Conservation (phyloP, 1,284 basidiomycete genomes). For the Mycosarcoma maydis region DNA sequence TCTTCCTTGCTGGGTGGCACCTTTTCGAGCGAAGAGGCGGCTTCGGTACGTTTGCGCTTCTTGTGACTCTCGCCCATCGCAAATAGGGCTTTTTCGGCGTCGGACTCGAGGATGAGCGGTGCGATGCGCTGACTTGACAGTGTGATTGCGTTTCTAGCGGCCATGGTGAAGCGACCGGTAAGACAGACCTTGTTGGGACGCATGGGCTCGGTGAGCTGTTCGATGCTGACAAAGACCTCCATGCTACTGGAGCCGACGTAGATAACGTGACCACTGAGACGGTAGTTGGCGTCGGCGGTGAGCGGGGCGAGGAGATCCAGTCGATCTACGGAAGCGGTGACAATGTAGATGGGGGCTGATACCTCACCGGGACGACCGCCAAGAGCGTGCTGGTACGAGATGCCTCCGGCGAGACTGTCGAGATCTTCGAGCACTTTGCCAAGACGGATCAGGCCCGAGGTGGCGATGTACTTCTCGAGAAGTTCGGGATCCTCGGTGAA, state of each 20-base stretch:
- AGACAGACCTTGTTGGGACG: conserved; percentile 58
- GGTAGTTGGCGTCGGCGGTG: conserved; percentile 50
- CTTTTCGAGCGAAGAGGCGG: conserved; percentile 53
- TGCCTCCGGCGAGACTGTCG: conserved; percentile 65
- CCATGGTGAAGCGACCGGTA: conserved; percentile 68
- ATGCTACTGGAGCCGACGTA: conserved; percentile 63
- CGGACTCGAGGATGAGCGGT: conserved; percentile 52
- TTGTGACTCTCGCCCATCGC: conserved; percentile 65
- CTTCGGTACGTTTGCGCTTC: conserved; percentile 57
- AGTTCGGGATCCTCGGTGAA: conserved; percentile 62
- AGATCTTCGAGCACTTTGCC: conserved; percentile 68
- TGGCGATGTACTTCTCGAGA: conserved; percentile 67
- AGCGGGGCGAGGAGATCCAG: conserved; percentile 56
- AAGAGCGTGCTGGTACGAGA: conserved; percentile 66
- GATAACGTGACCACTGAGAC: conserved; percentile 53
- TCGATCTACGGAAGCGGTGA: conserved; percentile 68
- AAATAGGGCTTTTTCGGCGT: conserved; percentile 61
- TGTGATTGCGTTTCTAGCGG: conserved; percentile 55
- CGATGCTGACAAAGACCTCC: conserved; percentile 67
- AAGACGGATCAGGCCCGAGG: conserved; percentile 62
- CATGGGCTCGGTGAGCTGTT: conserved; percentile 53
- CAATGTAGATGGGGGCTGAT: conserved; percentile 65
- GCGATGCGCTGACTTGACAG: conserved; percentile 60
- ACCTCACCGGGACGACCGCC: conserved; percentile 58
- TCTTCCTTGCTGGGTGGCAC: conserved; percentile 67